phyloP scores from a whole-genome alignment of 2,329 filamentous ascomycete species.

The Oidium heveae region DNA sequence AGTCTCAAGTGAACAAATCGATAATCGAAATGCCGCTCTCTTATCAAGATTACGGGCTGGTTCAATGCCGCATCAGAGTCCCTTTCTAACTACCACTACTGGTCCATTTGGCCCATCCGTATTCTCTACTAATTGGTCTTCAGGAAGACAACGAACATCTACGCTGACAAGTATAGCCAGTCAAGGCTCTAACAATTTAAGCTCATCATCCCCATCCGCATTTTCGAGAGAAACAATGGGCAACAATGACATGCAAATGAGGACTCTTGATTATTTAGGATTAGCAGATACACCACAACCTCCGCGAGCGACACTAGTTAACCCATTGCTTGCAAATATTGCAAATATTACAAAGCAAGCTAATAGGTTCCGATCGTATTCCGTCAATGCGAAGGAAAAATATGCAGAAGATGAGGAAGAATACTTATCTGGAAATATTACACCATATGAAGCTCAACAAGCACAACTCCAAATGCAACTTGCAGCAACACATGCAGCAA shows the following conservation, averaged over 20 bases:
- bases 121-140: slow-evolving; percentile 69
- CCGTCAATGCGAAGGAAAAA: slow-evolving; percentile 94
- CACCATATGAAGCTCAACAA: slow-evolving; percentile 32
- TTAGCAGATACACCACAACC: slow-evolving; percentile 83
- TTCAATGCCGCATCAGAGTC: slow-evolving; percentile 76
- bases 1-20: slow-evolving; percentile 21
- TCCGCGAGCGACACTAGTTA: slow-evolving; percentile 42
- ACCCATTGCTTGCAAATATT: slow-evolving; percentile 51
- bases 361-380: slow-evolving; percentile 88
- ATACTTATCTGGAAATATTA: slow-evolving; percentile 20
- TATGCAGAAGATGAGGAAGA: slow-evolving; percentile 73
- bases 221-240: slow-evolving; percentile 66
- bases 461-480: slow-evolving; percentile 36
- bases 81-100: slow-evolving; percentile 26
- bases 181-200: slow-evolving; percentile 71
- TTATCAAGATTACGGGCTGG: slow-evolving; percentile 73
- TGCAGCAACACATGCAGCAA: slow-evolving; percentile 39
- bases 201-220: slow-evolving; percentile 64
- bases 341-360: slow-evolving; percentile 52
- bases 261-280: slow-evolving; percentile 85
- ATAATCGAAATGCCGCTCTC: slow-evolving; percentile 39
- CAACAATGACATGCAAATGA: slow-evolving; percentile 68
- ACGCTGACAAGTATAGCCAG: slow-evolving; percentile 66
- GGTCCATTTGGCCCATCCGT: slow-evolving; percentile 69
- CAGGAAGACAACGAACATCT: slow-evolving; percentile 56